Percentiles rank a stretch among this genome's conserved stretches.
Evolutionary conservation across 2,329 filamentous ascomycete genomes (phyloP).

Genomic region (Colletotrichum musicola): DNA sequence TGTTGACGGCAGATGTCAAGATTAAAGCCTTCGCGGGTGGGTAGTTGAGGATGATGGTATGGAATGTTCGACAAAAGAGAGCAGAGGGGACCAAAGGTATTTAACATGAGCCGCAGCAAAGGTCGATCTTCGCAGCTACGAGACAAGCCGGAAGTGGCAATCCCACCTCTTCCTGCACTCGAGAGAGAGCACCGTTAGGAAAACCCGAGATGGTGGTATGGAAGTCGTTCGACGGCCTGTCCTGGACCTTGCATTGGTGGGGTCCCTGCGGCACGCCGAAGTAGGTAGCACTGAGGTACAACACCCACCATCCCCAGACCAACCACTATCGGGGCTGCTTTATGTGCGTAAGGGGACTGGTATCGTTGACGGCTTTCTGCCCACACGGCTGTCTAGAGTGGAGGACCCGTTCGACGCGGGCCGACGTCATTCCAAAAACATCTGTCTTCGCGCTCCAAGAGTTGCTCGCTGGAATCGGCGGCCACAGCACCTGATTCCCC

Average conservation of each 20-base stretch:
- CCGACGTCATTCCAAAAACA: conserved; percentile 29
- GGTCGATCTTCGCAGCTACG: neutral
- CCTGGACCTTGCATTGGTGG: conserved; percentile 21
- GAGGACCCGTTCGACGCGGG: conserved; percentile 17
- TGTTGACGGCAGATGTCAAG: neutral
- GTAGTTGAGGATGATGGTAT: neutral
- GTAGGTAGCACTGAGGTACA: neutral
- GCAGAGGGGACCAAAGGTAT: conserved; percentile 18
- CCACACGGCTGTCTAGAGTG: too few relatives aligned
- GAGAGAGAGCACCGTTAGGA: conserved; percentile 33
- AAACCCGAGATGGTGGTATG: conserved; percentile 23
- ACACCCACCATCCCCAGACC: conserved; percentile 1
- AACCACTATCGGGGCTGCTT: neutral
- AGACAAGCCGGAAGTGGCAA: conserved; percentile 25
- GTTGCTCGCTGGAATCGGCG: neutral
- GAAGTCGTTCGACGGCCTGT: conserved; percentile 20
- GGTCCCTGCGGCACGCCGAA: neutral
- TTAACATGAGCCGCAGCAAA: conserved; percentile 15
- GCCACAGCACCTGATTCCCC: neutral
- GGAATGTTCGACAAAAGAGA: neutral
- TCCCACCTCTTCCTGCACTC: neutral
- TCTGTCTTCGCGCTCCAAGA: conserved; percentile 12
- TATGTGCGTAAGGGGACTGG: conserved; percentile 12
- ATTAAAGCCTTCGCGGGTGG: neutral
- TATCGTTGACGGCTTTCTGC: conserved; percentile 2